phyloP scores from a whole-genome alignment of 2,329 filamentous ascomycete genomes.

The Tolypocladium guangdongense region DNA sequence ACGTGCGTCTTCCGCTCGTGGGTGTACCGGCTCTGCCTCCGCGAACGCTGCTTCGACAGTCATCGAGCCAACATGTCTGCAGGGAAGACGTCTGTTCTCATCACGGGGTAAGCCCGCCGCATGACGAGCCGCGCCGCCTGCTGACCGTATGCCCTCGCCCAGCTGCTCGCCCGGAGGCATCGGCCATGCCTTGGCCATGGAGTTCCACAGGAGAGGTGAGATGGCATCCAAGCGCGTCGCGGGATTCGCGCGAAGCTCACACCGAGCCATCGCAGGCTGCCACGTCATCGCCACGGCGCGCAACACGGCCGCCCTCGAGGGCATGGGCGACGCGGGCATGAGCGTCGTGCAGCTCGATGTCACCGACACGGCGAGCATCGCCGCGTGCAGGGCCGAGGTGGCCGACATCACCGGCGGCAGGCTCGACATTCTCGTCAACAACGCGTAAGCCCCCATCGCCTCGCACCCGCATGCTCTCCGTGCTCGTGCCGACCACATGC shows the following conservation, averaged over 20 bases:
- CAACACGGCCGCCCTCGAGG: slow-evolving; percentile 33
- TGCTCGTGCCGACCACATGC: not conserved
- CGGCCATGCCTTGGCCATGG: slow-evolving; percentile 40
- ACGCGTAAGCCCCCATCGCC: slow-evolving; percentile 31
- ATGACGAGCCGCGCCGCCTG: not conserved
- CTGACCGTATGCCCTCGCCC: not conserved
- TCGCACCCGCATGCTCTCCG: not conserved
- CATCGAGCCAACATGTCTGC: slow-evolving; percentile 8
- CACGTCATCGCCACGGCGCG: slow-evolving; percentile 49
- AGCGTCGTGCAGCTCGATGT: slow-evolving; percentile 42
- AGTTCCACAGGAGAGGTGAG: slow-evolving; percentile 41
- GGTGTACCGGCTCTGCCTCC: not conserved
- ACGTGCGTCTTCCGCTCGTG: no score
- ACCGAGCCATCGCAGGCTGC: slow-evolving; percentile 11
- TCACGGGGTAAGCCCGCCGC: slow-evolving; percentile 32
- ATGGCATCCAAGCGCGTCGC: not conserved
- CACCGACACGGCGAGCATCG: slow-evolving; percentile 39
- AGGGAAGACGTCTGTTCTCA: slow-evolving; percentile 32
- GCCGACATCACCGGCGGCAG: slow-evolving; percentile 36
- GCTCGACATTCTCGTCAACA: slow-evolving; percentile 49
- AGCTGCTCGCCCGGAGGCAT: slow-evolving; percentile 50
- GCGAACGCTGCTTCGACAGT: no score
- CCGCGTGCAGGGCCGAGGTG: slow-evolving; percentile 34
- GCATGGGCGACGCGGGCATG: slow-evolving; percentile 35
- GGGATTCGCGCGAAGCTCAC: not conserved